Base-by-base conservation (phyloP, 345 rosid genomes). In the Stellera chamaejasme region DNA sequence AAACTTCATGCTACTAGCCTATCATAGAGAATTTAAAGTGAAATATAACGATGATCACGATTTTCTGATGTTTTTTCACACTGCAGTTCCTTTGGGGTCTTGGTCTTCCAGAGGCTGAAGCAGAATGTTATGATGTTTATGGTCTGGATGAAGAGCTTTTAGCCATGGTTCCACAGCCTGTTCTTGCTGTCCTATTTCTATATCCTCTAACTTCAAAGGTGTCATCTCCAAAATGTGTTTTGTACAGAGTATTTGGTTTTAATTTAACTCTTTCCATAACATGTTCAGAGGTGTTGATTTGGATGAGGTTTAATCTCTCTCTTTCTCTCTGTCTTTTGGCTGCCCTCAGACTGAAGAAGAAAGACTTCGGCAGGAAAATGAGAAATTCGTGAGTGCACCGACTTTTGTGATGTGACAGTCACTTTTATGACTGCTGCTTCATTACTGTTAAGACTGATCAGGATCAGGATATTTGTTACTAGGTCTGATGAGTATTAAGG, bases 101-200 rank as follows among this genome's bases (percentile, higher is more conserved):
- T 42, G 99, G 99, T 43, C 85, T 89, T 51, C 73, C 68, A 0
- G 81, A 63, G 60, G 70, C 56, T 16, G 92, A 76, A 62, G 96
- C 81, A 1, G 95, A 89, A 77, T 89, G 97, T 61, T 64, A 25
- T 59, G 99, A 93, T 79, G 99, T 89, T 56, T 89, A 77, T 60
- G 96, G 97, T 2, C 79, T 89, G 66, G 99, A 93, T 50, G 90
- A 77, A 0, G 99, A 89, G 47, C 95, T 89, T 45, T 64, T 93
- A 42, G 90, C 72, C 54, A 84, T 85, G 89, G 96, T 93, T 66
- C 97, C 95, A 0, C 74, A 87, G 69, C 95, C 97, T 66, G 95
- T 87, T 8, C 90, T 84, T 25, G 99, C 97, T 44, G 99, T 93
- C 48, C 76, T 93, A 59, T 87, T 87, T 71, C 96, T 93, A 45